Base-by-base conservation (phyloP, 129 eudicot species). In the Silybum marianum region DNA sequence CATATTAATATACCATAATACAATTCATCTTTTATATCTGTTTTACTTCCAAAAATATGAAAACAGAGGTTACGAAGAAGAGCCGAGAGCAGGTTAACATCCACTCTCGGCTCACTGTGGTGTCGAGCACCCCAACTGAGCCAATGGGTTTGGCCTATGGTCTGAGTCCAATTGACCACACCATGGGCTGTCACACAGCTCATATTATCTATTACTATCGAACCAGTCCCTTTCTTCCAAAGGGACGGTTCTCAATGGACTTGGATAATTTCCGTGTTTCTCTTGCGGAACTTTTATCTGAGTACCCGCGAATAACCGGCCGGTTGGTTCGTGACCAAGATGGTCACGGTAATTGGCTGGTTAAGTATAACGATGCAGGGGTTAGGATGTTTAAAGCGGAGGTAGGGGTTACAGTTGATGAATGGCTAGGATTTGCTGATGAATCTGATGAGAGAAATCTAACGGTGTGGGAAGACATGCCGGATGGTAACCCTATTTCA, bases 291-390 rank as follows among this genome's bases (percentile, higher is more conserved):
- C 81, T 84, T 28, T 77, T 91, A 79, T 75, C 83, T 65, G 8
- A 83, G 84, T 91, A 89, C 82, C 96, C 91, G 22, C 38, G 78
- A 9, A 86, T 85, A 7, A 87, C 86, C 39, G 96, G 96, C 62
- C 84, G 96, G 84, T 82, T 91, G 85, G 87, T 83, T 75, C 70
- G 83, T 34, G 84, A 69, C 4, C 78, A 22, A 1, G 80, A 73
- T 12, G 93, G 51, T 11, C 42, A 74, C 28, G 86, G 89, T 21
- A 75, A 78, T 14, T 91, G 96, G 93, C 74, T 13, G 46, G 86
- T 91, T 21, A 91, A 76, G 87, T 87, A 81, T 80, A 89, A 81
- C n/a, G 96, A 89, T 23, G 96, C 96, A 78, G 96, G 96, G 21
- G 84, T 91, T 40, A 67, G 96, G 84, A 75, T 84, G 86, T 66